Percentiles rank a stretch among this genome's conserved stretches.
Evolutionary conservation across 352 stramenopile species (phyloP).

Genomic region (Globisporangium nagaii): DNA sequence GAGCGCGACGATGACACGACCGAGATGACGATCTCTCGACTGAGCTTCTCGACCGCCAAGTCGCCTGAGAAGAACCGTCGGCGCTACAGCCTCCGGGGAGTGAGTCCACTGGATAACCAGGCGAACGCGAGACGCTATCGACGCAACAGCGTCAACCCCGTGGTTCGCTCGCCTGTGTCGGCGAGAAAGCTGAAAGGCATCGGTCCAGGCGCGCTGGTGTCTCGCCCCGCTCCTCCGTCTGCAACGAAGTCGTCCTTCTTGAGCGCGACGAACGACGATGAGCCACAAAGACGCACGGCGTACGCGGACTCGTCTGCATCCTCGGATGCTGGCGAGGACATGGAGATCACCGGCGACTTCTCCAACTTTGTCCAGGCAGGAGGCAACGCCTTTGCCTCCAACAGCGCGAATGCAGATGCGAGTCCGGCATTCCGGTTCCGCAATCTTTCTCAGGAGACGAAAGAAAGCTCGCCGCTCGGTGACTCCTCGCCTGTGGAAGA

Average conservation of each 20-base stretch:
- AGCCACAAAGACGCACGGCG: slow-evolving; percentile 22
- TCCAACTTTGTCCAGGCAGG: slow-evolving; percentile 30
- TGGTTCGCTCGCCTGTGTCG: slow-evolving; percentile 8
- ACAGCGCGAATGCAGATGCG: slow-evolving; percentile 2
- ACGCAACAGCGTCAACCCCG: slow-evolving; percentile 29
- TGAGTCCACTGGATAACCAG: slow-evolving; percentile 76
- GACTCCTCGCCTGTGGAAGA: slow-evolving; percentile 26
- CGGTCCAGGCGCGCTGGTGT: slow-evolving; percentile 2
- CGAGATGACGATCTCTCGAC: slow-evolving; percentile 14
- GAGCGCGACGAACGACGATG: slow-evolving; percentile 12
- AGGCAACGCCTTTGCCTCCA: slow-evolving; percentile 4
- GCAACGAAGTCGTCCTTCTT: slow-evolving; percentile 44
- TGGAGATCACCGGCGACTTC: slow-evolving; percentile 85
- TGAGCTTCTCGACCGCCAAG: slow-evolving; percentile 22
- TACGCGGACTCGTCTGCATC: slow-evolving; percentile 79
- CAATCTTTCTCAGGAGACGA: slow-evolving; percentile 5
- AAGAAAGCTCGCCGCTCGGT: slow-evolving; percentile 17
- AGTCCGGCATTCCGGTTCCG: slow-evolving; percentile 9
- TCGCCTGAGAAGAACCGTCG: slow-evolving; percentile 30
- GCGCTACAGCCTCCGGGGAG: slow-evolving; percentile 60
- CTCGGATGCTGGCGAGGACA: slow-evolving; percentile 76
- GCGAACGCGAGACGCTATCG: slow-evolving; percentile 52
- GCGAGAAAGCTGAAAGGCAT: slow-evolving; percentile 14
- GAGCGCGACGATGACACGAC: slow-evolving; percentile 8
- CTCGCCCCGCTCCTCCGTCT: slow-evolving; percentile 2